Base-by-base conservation (phyloP, 306 rosid species). In the Quercus bicolor region DNA sequence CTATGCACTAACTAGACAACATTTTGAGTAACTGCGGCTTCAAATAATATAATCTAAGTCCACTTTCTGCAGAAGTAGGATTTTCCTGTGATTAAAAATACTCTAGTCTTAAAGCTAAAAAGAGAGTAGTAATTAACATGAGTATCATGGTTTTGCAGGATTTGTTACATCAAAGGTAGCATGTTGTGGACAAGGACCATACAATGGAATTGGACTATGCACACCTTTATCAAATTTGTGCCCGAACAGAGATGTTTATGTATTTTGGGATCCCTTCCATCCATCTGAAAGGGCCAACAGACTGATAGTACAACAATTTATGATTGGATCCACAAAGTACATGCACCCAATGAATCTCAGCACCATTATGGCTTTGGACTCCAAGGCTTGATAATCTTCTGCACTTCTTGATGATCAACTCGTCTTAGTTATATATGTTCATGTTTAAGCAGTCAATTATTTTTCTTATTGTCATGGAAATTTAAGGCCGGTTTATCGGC, bases 121-220 rank as follows among this genome's bases (percentile, higher is more conserved):
- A 19, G 26, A 20, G 12, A 57, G 14, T 5, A 8, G 24, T 2
- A 18, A 12, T 4, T 4, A 12, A 24, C 19, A 1, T 11, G 68
- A 24, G 14, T 61, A 3, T 3, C 7, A 24, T 24, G 33, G 26
- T 62, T 62, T 62, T 3, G 26, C 28, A 68, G 72, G 72, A 33
- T 68, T 68, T 68, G 37, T 68, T 2, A 34, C 72, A 34, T 8
- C 72, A 34, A 84, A 91, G 84, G 21, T 87, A 74, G 98, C 98
- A 19, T 93, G 97, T 56, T 93, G 96, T 5, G 97, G 97, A n/a
- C 96, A 93, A 83, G 96, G 97, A 77, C 93, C 90, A 5, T 88
- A 79, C 43, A 93, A 93, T 72, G 98, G 97, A 2, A 0, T 93
- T 0, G 94, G 97, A 51, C 76, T 91, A 5, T 93, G 98, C 86